A percentile compares a stretch with the other conserved stretches of the same genome.
phyloP scores from a whole-genome alignment of 495 filamentous ascomycete genomes.

The Tuber microsphaerosporum region DNA sequence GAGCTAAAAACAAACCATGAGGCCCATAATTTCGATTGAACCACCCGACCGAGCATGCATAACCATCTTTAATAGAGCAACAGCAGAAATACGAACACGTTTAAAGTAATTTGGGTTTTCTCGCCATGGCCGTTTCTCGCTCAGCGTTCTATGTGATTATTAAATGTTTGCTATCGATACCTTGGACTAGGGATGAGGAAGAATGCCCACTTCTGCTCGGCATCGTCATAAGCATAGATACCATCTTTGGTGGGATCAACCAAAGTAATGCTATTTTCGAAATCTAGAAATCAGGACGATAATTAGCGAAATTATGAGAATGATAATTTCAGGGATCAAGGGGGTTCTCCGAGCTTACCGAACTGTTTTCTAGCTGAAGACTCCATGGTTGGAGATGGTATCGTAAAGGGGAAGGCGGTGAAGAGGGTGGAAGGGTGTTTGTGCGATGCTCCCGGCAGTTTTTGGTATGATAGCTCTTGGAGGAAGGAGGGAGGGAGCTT shows the following conservation, averaged over 20 bases:
- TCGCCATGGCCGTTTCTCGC: conserved; percentile 65
- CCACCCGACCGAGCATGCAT: conserved; percentile 96
- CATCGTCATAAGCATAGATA: conserved; percentile 72
- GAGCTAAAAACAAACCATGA: conserved; percentile 56
- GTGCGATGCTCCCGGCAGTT: neutral
- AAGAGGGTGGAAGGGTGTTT: neutral
- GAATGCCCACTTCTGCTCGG: conserved; percentile 52
- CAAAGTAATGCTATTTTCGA: conserved; percentile 76
- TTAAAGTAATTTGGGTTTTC: conserved; percentile 87
- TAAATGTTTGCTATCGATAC: conserved; percentile 9
- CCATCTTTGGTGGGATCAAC: conserved; percentile 81
- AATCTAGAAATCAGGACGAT: conserved; percentile 53
- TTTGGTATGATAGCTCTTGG: neutral
- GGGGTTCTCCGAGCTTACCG: conserved; percentile 12
- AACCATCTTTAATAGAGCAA: conserved; percentile 96
- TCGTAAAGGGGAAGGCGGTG: conserved; percentile 1
- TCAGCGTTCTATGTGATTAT: conserved; percentile 29
- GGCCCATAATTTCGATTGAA: conserved; percentile 88
- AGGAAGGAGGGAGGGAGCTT: neutral
- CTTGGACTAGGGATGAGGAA: neutral
- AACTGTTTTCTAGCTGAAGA: conserved; percentile 32
- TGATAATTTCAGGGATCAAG: neutral
- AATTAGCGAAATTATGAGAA: conserved; percentile 20
- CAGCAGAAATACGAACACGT: conserved; percentile 81
- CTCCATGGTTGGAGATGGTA: conserved; percentile 17